phyloP scores from a whole-genome alignment of 495 filamentous ascomycete genomes.

The Paragyromitra xinjiangensis region DNA sequence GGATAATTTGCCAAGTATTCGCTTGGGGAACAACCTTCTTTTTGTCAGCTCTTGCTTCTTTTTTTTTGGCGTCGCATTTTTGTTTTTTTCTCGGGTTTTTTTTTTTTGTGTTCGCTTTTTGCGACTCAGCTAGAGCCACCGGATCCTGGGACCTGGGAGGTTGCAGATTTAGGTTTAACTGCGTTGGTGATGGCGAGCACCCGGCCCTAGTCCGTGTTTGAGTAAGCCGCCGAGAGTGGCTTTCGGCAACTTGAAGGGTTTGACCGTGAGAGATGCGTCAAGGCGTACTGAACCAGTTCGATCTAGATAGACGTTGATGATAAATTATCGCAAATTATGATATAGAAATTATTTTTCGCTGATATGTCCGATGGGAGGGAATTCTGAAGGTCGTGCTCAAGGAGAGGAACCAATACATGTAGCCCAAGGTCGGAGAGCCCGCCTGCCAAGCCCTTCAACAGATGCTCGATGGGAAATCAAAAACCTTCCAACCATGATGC shows the following conservation, averaged over 20 bases:
- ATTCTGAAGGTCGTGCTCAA: neutral
- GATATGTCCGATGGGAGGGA: neutral
- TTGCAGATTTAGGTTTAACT: constrained; percentile 15
- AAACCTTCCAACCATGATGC: neutral
- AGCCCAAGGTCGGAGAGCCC: neutral
- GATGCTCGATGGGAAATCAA: constrained; percentile 2
- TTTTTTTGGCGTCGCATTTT: neutral
- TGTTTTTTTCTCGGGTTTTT: neutral
- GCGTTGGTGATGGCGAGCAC: constrained; percentile 4
- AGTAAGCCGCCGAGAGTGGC: constrained; percentile 33
- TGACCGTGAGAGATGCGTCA: neutral
- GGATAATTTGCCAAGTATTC: constrained; percentile 26
- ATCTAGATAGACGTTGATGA: constrained; percentile 13
- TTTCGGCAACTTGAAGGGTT: constrained; percentile 19
- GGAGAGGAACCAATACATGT: neutral
- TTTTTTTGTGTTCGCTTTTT: constrained; percentile 28
- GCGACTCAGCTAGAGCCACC: constrained; percentile 20
- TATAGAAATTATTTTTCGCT: neutral
- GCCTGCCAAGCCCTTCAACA: neutral
- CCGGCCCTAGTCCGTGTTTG: constrained; percentile 29
- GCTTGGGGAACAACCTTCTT: constrained; percentile 20
- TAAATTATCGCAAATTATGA: neutral
- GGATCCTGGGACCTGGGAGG: constrained; percentile 21
- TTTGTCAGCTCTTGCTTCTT: neutral
- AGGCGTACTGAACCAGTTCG: constrained; percentile 19